These are phyloP conservation scores for Syncephalis plumigaleata DNA, from an alignment of 371 early-diverging fungal species.

Conservation along the genomic window DNA sequence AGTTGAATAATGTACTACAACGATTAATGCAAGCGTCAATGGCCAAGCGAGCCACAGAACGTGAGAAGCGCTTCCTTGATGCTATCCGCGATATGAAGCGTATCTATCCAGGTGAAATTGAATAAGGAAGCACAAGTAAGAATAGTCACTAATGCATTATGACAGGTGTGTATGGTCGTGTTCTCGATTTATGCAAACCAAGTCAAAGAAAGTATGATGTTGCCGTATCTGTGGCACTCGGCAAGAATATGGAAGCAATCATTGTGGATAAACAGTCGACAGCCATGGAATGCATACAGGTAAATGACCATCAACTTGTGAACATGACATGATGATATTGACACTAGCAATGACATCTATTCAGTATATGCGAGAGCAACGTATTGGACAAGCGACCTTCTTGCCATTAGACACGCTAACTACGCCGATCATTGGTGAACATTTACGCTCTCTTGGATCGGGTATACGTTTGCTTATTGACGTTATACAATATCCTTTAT, in stretches of 20 bases:
- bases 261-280: constrained; percentile 60
- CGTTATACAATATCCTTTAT: constrained; percentile 41
- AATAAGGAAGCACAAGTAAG: no score
- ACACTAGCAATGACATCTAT: no score
- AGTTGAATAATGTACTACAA: constrained; percentile 49
- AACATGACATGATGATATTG: no score
- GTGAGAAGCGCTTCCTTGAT: constrained; percentile 53
- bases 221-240: constrained; percentile 62
- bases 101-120: constrained; percentile 51
- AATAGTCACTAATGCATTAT: no score
- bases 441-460: constrained; percentile 48
- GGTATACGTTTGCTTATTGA: constrained; percentile 79
- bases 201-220: constrained; percentile 84
- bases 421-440: constrained; percentile 56
- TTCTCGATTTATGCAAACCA: constrained; percentile 83
- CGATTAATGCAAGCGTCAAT: constrained; percentile 64
- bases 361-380: constrained; percentile 82
- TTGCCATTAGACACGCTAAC: constrained; percentile 76
- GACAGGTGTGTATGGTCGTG: constrained; percentile 69
- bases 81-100: constrained; percentile 64
- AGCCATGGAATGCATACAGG: constrained; percentile 59
- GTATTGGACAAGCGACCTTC: constrained; percentile 84
- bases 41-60: constrained; percentile 65
- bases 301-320: no score
- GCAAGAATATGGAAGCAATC: constrained; percentile 62